Conservation (phyloP, 169 alveolate genomes). For the Plasmodium coatneyi region DNA sequence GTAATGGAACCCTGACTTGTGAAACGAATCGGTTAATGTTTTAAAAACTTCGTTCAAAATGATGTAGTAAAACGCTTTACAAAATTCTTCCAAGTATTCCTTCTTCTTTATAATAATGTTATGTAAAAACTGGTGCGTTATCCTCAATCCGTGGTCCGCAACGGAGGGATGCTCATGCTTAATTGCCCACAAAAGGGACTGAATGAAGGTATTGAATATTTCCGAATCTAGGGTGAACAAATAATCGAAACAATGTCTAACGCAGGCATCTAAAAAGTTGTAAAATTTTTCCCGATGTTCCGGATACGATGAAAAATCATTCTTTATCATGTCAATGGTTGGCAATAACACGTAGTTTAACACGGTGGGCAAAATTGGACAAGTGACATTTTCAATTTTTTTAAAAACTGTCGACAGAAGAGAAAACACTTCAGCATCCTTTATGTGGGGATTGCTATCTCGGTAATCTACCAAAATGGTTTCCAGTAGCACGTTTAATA, state of each 20-base stretch:
- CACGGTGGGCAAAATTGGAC: slow-evolving; percentile 87
- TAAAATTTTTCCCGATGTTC: slow-evolving; percentile 92
- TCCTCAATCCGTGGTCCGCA: slow-evolving; percentile 91
- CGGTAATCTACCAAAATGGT: slow-evolving; percentile 82
- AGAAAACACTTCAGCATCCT: slow-evolving; percentile 86
- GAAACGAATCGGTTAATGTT: slow-evolving; percentile 92
- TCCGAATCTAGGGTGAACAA: slow-evolving; percentile 87
- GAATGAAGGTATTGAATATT: slow-evolving; percentile 85
- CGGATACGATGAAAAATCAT: slow-evolving; percentile 92
- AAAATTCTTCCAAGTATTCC: slow-evolving; percentile 83
- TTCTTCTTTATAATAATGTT: slow-evolving; percentile 75
- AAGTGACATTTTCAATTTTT: slow-evolving; percentile 79
- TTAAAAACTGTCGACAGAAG: slow-evolving; percentile 82
- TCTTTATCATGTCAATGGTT: slow-evolving; percentile 91
- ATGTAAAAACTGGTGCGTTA: slow-evolving; percentile 84
- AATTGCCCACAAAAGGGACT: slow-evolving; percentile 92
- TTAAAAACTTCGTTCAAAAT: slow-evolving; percentile 89
- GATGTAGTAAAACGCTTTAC: slow-evolving; percentile 87
- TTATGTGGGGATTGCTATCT: slow-evolving; percentile 79
- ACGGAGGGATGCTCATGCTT: slow-evolving; percentile 93
- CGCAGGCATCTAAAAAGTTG: slow-evolving; percentile 87
- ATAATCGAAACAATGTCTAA: slow-evolving; percentile 86
- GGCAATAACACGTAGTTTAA: slow-evolving; percentile 89
- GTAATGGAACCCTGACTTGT: slow-evolving; percentile 91
- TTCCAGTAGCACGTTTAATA: slow-evolving; percentile 76